Conservation (phyloP, 2,329 filamentous ascomycete genomes). For the Dothiorella sarmentorum region DNA sequence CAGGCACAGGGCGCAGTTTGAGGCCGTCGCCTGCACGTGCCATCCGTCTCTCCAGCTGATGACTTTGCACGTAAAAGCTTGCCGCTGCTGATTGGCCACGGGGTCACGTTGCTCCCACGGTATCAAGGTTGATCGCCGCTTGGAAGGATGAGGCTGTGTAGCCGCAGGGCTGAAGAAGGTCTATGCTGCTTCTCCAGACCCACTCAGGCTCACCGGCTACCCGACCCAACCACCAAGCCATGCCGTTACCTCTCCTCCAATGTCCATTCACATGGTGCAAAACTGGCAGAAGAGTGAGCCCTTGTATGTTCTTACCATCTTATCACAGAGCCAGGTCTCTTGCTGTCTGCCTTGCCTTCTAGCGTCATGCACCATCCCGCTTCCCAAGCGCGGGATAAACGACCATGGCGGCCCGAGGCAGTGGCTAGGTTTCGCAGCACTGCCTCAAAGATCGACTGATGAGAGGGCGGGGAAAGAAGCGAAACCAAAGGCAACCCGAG, state of each 20-base stretch:
- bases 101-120: neutral
- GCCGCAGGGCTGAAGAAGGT: slow-evolving; percentile 7
- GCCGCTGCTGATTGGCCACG: neutral
- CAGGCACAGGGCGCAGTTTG: slow-evolving; percentile 1
- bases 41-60: neutral
- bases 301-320: no score
- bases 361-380: neutral
- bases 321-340: neutral
- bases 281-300: no score
- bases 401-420: no score
- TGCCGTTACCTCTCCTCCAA: neutral
- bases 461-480: no score
- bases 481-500: no score
- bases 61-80: neutral
- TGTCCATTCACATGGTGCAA: no score
- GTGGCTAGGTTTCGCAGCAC: no score
- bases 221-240: neutral
- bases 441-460: no score
- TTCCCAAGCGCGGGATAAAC: no score
- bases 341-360: neutral
- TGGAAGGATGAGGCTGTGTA: slow-evolving; percentile 14
- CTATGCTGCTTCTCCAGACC: neutral
- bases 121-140: neutral
- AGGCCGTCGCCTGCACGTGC: neutral
- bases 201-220: neutral